phyloP scores from a whole-genome alignment of 257 asterid genomes.

The Gynochthodes officinalis region DNA sequence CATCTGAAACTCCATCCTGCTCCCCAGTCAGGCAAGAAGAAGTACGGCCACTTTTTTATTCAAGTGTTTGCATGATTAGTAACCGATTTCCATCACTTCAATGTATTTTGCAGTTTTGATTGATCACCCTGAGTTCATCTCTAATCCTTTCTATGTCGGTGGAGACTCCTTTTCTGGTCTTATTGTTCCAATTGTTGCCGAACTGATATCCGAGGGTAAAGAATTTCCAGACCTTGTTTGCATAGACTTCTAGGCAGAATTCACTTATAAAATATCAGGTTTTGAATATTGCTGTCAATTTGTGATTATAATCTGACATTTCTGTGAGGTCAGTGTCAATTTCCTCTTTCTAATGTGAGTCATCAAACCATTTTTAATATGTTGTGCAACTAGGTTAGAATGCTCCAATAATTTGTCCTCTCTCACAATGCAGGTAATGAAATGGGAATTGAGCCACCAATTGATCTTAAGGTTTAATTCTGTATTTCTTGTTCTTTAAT shows the following conservation, averaged over 20 bases:
- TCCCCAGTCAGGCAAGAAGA: no score
- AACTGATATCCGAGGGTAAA: slow-evolving; percentile 36
- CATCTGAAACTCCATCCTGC: no score
- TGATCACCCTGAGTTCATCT: slow-evolving; percentile 32
- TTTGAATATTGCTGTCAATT: not conserved
- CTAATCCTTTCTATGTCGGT: slow-evolving; percentile 34
- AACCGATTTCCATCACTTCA: not conserved
- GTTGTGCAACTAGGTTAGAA: not conserved
- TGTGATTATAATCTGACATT: not conserved
- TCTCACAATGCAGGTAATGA: slow-evolving; percentile 33
- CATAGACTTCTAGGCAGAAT: not conserved
- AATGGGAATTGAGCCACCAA: slow-evolving; percentile 27
- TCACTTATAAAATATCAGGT: no score
- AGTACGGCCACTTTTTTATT: no score
- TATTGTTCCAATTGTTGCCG: slow-evolving; percentile 29
- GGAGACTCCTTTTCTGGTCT: slow-evolving; percentile 46
- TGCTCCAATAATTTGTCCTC: not conserved
- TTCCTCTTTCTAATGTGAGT: not conserved
- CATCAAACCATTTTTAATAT: not conserved
- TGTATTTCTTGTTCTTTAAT: not conserved
- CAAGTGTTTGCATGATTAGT: not conserved
- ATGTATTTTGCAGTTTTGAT: slow-evolving; percentile 32
- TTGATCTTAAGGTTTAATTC: slow-evolving; percentile 32
- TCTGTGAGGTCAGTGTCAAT: not conserved
- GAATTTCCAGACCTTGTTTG: not conserved